phyloP scores from a whole-genome alignment of 345 rosid species.

The rapeseed (Brassica napus) region Da-Ae NC_063444.1:15105001-15105500 shows the following conservation, averaged over 20 bases:
- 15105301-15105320: constrained; percentile 23
- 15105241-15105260: constrained; percentile 54
- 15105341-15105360: constrained; percentile 53
- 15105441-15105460: constrained; percentile 56
- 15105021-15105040: constrained; percentile 47
- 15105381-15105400: constrained; percentile 51
- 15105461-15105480: constrained; percentile 58
- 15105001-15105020: constrained; percentile 50
- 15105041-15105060: constrained; percentile 20
- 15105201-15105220: constrained; percentile 52
- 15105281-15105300: constrained; percentile 47
- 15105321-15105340: constrained; percentile 50
- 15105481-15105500: constrained; percentile 55
- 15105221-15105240: constrained; percentile 44
- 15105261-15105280: constrained; percentile 59
- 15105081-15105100: constrained; percentile 50
- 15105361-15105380: constrained; percentile 60
- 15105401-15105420: constrained; percentile 43
- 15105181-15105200: constrained; percentile 59
- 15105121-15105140: constrained; percentile 57
- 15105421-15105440: constrained; percentile 46
- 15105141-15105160: constrained; percentile 52
- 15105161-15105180: constrained; percentile 54
- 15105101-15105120: constrained; percentile 48
- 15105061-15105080: constrained; percentile 28